A percentile compares a stretch with the other conserved stretches of the same genome.
phyloP scores from a whole-genome alignment of 2,329 filamentous ascomycete genomes.

The Zymoseptoria passerinii region DNA sequence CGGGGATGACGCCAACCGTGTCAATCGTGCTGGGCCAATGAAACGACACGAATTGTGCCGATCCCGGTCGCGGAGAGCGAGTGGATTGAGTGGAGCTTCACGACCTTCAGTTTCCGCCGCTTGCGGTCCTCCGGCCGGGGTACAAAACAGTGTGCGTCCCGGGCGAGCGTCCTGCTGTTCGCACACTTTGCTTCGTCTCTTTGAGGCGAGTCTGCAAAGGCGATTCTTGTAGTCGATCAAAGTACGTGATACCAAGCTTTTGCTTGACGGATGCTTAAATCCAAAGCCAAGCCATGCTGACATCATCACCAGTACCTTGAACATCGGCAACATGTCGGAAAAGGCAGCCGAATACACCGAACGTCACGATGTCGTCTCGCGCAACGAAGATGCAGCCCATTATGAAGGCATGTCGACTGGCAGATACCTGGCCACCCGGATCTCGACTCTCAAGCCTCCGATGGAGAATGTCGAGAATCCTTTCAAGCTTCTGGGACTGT shows the following conservation, averaged over 20 bases:
- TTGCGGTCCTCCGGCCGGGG: not conserved
- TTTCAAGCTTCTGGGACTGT: conserved; percentile 41
- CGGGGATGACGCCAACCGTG: not conserved
- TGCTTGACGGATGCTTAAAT: not conserved
- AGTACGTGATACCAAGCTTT: not conserved
- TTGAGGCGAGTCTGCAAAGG: not conserved
- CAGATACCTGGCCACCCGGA: conserved; percentile 46
- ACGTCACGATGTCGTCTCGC: not conserved
- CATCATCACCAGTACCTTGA: not conserved
- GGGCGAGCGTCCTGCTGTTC: not conserved
- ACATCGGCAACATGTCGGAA: not conserved
- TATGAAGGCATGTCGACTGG: conserved; percentile 30
- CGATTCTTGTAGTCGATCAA: not conserved
- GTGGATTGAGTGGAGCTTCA: not conserved
- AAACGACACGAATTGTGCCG: not conserved
- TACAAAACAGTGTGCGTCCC: not conserved
- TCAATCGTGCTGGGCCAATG: not conserved
- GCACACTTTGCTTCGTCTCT: not conserved
- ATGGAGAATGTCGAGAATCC: conserved; percentile 49
- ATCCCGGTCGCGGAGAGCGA: not conserved
- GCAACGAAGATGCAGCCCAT: not conserved
- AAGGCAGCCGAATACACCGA: not conserved
- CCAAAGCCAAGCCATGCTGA: not conserved
- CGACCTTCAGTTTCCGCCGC: not conserved
- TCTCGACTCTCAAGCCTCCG: conserved; percentile 48